Base-by-base conservation (phyloP, 2,329 filamentous ascomycete genomes). In the Aspergillus versicolor region DNA sequence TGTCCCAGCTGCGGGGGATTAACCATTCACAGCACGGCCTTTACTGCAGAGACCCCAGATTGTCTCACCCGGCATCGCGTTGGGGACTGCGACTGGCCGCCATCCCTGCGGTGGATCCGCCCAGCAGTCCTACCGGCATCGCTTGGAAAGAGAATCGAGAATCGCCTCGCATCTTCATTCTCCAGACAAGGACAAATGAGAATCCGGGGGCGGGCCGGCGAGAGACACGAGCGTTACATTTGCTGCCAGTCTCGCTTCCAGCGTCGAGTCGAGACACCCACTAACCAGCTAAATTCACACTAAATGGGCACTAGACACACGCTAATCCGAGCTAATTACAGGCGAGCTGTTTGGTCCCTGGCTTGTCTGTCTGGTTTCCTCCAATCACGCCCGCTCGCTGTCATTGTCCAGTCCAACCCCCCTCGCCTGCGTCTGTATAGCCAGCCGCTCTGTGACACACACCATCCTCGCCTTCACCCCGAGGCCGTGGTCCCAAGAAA, bases 201-300 rank as follows among this genome's bases (percentile, higher is more conserved):
- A 60, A 61, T 65, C 61, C 57, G 63, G 63, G 63, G 63, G 61
- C 61, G 63, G 63, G 43, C 59, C 56, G 59, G 46, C 46, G 27
- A 13, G 9, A 27, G 40, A 57, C 54, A 58, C 30, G 56, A 55
- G 45, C 53, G 51, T 27, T 51, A 51, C 50, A 43, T 37, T 52
- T 6, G 30, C 17, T n/a, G 11, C 9, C 27, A 11, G 27, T 9
- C 27, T 30, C 27, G 27, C 27, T 30, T 30, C 27, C 27, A 30
- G 24, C 5, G 27, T 9, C 9, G 27, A 30, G 27, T 11, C 27
- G 27, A 30, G 27, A 4, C 27, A 4, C 8, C 9, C 27, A 30
- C 9, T 30, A 30, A 30, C 8, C 27, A 30, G 1, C 27, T 0
- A 11, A 30, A 30, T 30, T 30, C 24, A 12, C 27, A 30, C 27